Percentiles rank a stretch among this genome's conserved stretches.
phyloP scores from a whole-genome alignment of 2,329 filamentous ascomycete genomes.

The Cadophora luteo-olivacea region DNA sequence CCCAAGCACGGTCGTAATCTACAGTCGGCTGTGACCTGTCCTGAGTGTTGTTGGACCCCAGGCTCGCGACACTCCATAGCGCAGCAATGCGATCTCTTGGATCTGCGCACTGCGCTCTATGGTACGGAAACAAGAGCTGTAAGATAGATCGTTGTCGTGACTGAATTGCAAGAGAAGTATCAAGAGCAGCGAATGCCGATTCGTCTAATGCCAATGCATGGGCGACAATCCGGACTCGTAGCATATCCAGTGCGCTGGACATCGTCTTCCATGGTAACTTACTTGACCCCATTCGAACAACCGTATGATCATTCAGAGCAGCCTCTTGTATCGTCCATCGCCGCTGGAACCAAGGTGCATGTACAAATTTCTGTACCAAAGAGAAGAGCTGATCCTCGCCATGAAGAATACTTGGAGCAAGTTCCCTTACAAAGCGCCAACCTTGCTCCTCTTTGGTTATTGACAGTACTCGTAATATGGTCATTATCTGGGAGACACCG shows the following conservation, averaged over 20 bases:
- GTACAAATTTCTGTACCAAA: not conserved
- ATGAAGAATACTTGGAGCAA: not conserved
- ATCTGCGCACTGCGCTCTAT: not conserved
- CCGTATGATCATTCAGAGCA: not conserved
- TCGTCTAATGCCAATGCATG: not conserved
- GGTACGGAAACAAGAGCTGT: not conserved
- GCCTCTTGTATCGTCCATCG: constrained; percentile 6
- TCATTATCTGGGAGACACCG: too few relatives aligned
- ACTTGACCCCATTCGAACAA: not conserved
- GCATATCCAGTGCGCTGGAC: not conserved
- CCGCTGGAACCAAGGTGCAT: not conserved
- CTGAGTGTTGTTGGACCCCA: too few relatives aligned
- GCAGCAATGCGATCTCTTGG: not conserved
- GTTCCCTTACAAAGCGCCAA: not conserved
- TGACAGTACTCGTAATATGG: too few relatives aligned
- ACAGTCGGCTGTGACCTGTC: not conserved
- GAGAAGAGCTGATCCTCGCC: not conserved
- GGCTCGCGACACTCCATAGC: not conserved
- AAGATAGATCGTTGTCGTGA: not conserved
- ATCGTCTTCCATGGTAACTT: not conserved
- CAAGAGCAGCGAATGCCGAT: not conserved
- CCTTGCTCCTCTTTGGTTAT: too few relatives aligned
- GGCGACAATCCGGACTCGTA: not conserved
- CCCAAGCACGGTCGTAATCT: not conserved
- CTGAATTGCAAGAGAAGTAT: not conserved